These are phyloP conservation scores for Rhinocladiella mackenziei DNA, from an alignment of 2,329 filamentous ascomycete genomes.

Conservation along the genomic window DNA sequence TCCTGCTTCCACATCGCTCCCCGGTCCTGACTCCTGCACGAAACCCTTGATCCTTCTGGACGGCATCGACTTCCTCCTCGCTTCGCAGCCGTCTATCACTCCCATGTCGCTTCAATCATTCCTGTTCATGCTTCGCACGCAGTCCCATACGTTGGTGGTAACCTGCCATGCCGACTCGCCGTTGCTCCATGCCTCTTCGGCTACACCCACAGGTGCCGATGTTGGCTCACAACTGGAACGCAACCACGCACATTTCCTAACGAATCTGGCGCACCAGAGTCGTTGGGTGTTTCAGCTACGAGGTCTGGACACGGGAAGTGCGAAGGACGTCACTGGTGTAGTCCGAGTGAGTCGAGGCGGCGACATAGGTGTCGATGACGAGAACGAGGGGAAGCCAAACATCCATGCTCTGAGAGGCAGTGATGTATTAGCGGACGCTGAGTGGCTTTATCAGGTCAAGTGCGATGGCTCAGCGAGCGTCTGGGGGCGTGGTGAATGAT, in stretches of 20 bases:
- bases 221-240: constrained; percentile 61
- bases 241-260: constrained; percentile 65
- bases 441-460: constrained; percentile 76
- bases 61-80: constrained; percentile 28
- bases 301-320: constrained; percentile 79
- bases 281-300: constrained; percentile 67
- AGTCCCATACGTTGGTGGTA: constrained; percentile 54
- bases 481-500: constrained; percentile 70
- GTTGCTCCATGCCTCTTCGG: constrained; percentile 51
- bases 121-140: constrained; percentile 15
- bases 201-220: constrained; percentile 39
- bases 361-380: constrained; percentile 34
- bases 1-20: neutral
- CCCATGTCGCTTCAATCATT: constrained; percentile 14
- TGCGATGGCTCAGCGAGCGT: constrained; percentile 76
- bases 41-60: constrained; percentile 23
- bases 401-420: constrained; percentile 20
- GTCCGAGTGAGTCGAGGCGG: constrained; percentile 66
- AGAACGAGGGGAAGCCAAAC: constrained; percentile 24
- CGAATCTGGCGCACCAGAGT: constrained; percentile 71
- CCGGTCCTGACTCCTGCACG: constrained; percentile 4
- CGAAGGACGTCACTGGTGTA: constrained; percentile 85
- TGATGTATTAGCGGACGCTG: constrained; percentile 51
- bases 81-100: constrained; percentile 19
- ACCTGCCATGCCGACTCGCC: constrained; percentile 70